Conservation (phyloP, 306 rosid genomes). For the Dryas octopetala region DNA sequence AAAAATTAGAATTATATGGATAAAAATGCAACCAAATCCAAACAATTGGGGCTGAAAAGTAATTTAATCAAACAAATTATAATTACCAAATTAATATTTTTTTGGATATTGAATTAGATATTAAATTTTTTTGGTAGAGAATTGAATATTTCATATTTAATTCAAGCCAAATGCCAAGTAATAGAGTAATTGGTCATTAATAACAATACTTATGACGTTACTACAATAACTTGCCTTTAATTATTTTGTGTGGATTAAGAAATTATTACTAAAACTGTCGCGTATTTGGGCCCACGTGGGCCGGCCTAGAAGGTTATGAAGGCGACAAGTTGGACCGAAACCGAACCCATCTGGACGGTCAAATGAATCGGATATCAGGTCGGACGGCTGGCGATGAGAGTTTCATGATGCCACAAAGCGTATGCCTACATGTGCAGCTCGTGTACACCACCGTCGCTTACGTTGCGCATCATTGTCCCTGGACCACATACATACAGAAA, state of each 20-base stretch:
- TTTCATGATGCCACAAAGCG: not conserved
- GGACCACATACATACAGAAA: conserved; percentile 19
- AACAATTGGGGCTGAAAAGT: too few species aligned
- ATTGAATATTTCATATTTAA: not conserved
- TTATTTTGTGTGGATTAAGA: not conserved
- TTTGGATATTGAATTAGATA: too few species aligned
- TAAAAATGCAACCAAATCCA: not conserved
- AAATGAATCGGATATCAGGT: not conserved
- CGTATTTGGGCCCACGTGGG: not conserved
- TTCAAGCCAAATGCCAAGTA: not conserved
- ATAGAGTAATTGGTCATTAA: not conserved
- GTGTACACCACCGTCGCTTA: conserved; percentile 19
- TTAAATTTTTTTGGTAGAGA: not conserved
- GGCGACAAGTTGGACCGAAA: not conserved
- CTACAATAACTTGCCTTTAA: not conserved
- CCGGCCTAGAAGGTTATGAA: not conserved
- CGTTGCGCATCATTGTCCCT: conserved; percentile 10
- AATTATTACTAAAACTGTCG: not conserved
- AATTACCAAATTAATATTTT: too few species aligned
- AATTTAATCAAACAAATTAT: too few species aligned
- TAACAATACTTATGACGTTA: not conserved
- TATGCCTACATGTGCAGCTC: conserved; percentile 37
- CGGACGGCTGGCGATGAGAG: not conserved
- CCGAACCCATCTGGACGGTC: not conserved
- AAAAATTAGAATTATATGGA: not conserved